Conservation (phyloP, 2,329 filamentous ascomycete genomes). For the Gnomoniopsis sp. region DNA sequence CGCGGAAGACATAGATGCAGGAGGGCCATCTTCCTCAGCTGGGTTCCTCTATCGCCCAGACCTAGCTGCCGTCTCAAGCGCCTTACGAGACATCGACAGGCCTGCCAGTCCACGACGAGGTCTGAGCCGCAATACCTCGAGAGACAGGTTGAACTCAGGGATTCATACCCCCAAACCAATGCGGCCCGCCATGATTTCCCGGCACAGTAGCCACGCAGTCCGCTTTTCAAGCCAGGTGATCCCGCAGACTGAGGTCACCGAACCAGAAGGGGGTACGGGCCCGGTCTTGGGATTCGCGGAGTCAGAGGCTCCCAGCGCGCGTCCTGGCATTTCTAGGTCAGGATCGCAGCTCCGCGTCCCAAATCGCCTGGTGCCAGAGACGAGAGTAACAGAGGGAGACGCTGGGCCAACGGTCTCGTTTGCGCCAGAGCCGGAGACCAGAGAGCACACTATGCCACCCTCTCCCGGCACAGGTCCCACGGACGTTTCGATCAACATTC, state of each 20-base stretch:
- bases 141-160: background rate
- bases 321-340: constrained; percentile 39
- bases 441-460: constrained; percentile 47
- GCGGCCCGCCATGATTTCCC: constrained; percentile 44
- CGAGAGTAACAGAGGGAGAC: constrained; percentile 52
- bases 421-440: constrained; percentile 35
- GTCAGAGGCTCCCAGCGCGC: constrained; percentile 29
- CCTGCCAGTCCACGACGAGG: constrained; percentile 1
- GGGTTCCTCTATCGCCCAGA: background rate
- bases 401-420: constrained; percentile 65
- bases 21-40: background rate
- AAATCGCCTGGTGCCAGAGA: constrained; percentile 60
- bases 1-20: background rate
- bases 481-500: constrained; percentile 39
- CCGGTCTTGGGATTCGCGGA: constrained; percentile 75
- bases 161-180: constrained; percentile 22
- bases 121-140: constrained; percentile 5
- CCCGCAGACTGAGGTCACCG: constrained; percentile 64
- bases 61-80: constrained; percentile 3
- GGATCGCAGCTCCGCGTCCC: constrained; percentile 57
- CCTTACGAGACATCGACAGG: constrained; percentile 1
- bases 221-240: constrained; percentile 72
- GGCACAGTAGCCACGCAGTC: constrained; percentile 49
- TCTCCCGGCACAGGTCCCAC: constrained; percentile 18
- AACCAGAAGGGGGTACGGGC: constrained; percentile 57